A percentile compares a stretch with the other conserved stretches of the same genome.
These are phyloP conservation scores for Globisporangium mamillatum DNA, from an alignment of 352 stramenopile genomes.

Conservation along the genomic window DNA sequence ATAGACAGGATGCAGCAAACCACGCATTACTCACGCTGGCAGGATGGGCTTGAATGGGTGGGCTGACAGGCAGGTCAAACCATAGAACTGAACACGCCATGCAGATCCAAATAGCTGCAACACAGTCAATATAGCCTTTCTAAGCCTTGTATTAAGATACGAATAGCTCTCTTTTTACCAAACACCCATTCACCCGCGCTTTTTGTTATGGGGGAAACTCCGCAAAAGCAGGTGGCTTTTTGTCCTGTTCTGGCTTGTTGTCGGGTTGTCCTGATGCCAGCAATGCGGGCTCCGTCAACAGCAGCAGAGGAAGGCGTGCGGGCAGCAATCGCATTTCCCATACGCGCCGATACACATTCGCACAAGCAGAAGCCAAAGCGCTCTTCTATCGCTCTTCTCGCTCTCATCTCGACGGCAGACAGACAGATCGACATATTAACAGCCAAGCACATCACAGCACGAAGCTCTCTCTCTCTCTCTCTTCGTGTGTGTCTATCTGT, in stretches of 20 bases:
- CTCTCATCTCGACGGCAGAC: neutral
- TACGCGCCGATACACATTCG: neutral
- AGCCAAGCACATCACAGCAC: neutral
- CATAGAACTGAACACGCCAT: neutral
- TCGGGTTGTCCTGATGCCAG: neutral
- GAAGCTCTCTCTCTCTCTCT: neutral
- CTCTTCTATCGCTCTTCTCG: neutral
- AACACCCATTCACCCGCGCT: neutral
- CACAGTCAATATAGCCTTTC: neutral
- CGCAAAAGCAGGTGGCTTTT: neutral
- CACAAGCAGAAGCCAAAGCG: neutral
- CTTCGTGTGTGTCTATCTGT: neutral
- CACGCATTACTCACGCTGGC: neutral
- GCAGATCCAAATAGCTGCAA: neutral
- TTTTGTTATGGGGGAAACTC: neutral
- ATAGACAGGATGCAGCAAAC: neutral
- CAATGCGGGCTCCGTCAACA: neutral
- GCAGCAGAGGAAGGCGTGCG: neutral
- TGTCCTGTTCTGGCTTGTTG: neutral
- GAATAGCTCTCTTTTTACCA: neutral
- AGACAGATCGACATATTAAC: neutral
- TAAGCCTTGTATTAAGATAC: neutral
- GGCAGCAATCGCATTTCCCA: neutral
- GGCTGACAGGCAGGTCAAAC: neutral
- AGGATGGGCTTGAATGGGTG: neutral